Evolutionary conservation across 306 rosid genomes (phyloP).

Genomic region (Castanea crenata): DNA sequence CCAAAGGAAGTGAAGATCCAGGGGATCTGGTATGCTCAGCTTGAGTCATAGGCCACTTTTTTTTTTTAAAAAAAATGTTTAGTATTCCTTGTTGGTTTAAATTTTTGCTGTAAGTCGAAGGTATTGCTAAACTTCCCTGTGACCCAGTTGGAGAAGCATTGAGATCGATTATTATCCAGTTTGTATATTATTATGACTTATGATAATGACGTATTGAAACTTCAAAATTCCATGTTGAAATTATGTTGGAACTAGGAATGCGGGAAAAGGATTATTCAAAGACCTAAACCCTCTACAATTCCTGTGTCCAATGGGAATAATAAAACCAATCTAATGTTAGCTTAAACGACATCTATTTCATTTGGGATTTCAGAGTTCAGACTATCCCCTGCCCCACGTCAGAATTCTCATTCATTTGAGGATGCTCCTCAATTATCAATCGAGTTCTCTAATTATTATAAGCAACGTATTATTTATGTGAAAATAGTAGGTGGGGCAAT

Average conservation of each 20-base stretch:
- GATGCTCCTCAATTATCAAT: no score
- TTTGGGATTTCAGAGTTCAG: no score
- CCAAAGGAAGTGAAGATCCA: conserved; percentile 95
- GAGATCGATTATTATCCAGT: conserved; percentile 22
- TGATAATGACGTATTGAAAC: conserved; percentile 22
- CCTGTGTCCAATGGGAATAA: no score
- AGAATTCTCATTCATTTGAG: no score
- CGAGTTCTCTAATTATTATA: no score
- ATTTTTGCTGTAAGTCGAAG: conserved; percentile 43
- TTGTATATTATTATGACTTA: conserved; percentile 38
- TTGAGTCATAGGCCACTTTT: conserved; percentile 48
- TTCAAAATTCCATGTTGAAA: neutral
- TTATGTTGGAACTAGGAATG: neutral
- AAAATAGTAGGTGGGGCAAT: no score
- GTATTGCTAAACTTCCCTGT: conserved; percentile 32
- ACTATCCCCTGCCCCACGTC: no score
- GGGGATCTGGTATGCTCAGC: conserved; percentile 99
- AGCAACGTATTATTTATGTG: no score
- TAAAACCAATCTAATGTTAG: no score
- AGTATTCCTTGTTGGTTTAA: conserved; percentile 27
- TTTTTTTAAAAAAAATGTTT: neutral
- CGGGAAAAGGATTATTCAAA: neutral
- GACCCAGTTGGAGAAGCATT: conserved; percentile 28
- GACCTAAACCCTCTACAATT: no score
- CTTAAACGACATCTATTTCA: no score